Evolutionary conservation across 306 rosid genomes (phyloP).

Genomic region (Arachis hypogaea): DNA sequence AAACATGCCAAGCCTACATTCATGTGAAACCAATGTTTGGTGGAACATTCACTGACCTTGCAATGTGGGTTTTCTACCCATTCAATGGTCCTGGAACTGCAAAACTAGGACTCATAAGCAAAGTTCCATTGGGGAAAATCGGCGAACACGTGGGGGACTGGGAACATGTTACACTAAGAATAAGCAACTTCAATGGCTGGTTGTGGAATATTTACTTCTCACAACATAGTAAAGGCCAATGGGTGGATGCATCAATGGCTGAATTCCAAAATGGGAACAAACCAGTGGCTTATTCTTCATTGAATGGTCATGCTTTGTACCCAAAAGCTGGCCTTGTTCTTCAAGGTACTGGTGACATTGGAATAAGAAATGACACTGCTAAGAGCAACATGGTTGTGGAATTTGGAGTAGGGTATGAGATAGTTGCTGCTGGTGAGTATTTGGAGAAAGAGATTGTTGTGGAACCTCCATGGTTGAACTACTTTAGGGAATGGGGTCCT

Average conservation of each 20-base stretch:
- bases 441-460: conserved; percentile 30
- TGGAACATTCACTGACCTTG: conserved; percentile 42
- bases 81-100: conserved; percentile 45
- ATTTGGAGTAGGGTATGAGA: conserved; percentile 29
- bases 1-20: conserved; percentile 33
- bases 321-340: conserved; percentile 41
- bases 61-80: conserved; percentile 46
- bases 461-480: conserved; percentile 43
- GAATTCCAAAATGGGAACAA: conserved; percentile 45
- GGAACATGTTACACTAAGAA: conserved; percentile 45
- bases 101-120: conserved; percentile 32
- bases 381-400: conserved; percentile 39
- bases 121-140: conserved; percentile 37
- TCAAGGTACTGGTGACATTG: conserved; percentile 38
- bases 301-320: conserved; percentile 47
- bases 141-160: conserved; percentile 46
- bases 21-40: conserved; percentile 49
- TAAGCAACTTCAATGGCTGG: conserved; percentile 44
- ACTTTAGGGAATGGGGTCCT: conserved; percentile 44
- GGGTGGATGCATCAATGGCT: conserved; percentile 37
- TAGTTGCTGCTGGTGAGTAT: conserved; percentile 42
- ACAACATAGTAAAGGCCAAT: conserved; percentile 44
- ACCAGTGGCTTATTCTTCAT: conserved; percentile 37
- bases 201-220: conserved; percentile 37
- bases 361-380: conserved; percentile 39